Evolutionary conservation across 208 protist genomes (phyloP), one percentile per base, ranked within the genome.

Genomic region (Wallacemonas sp.): DNA sequence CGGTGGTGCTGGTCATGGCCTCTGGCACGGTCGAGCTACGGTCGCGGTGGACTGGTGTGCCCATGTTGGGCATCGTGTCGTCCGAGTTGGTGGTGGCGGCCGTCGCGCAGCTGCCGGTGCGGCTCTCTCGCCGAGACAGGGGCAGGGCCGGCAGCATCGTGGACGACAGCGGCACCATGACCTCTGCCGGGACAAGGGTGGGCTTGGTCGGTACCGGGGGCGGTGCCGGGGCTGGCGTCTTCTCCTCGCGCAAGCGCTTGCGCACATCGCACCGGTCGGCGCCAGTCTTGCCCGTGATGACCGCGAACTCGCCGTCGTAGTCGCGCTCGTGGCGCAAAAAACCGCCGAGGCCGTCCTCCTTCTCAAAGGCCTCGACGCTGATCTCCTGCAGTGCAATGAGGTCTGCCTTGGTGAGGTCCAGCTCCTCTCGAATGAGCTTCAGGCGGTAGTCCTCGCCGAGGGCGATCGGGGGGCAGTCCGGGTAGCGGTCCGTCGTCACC

Each of bases 401-500:
- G 64, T 93, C 87, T 29, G 91, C 65, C 36, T 71, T 57, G 8
- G 74, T 61, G 8, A 75, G 23, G 10, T 44, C 48, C 18, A 96
- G 45, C 69, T 96, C 81, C 42, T 91, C 69, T 61, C 86, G 72
- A 20, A 93, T 72, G 18, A 89, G 76, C 48, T 64, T 52, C n/a
- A 89, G 46, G 23, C 91, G 77, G 63, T 94, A 92, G 31, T 89
- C 79, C 65, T 96, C 87, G 22, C 78, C 82, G 36, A 96, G 77
- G 26, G 81, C 81, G 25, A 73, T 68, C 3, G 74, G 72, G 1
- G 80, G 74, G 59, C 91, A 93, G 70, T 76, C 48, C 14, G 82
- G 81, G 66, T 92, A 96, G n/a, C 77, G 62, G 57, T 93, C 85
- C 5, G 84, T 90, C 11, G 76, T 84, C 5, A 90, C 77, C 4